A percentile compares a stretch with the other conserved stretches of the same genome.
phyloP scores from a whole-genome alignment of 2,329 filamentous ascomycete species.

The Calonectria leucothoes region DNA sequence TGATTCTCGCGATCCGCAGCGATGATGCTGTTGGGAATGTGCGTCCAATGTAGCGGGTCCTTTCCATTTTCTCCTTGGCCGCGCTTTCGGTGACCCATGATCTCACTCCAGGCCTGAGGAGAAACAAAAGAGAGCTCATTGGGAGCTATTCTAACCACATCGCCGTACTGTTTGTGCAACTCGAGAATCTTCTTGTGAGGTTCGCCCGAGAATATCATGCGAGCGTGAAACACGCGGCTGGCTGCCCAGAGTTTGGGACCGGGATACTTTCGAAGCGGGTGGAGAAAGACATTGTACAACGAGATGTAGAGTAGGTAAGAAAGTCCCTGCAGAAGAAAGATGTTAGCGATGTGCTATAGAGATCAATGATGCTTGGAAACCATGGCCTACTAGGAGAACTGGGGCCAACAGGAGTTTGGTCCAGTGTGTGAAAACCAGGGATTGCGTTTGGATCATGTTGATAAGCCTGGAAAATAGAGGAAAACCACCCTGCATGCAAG shows the following conservation, averaged over 20 bases:
- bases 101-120: conserved; percentile 21
- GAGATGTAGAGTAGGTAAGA: neutral
- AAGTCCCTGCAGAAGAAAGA: neutral
- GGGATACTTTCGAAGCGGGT: neutral
- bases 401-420: neutral
- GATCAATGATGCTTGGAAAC: neutral
- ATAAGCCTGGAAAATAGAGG: neutral
- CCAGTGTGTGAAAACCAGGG: neutral
- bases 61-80: conserved; percentile 5
- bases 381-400: neutral
- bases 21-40: conserved; percentile 4
- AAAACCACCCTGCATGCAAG: neutral
- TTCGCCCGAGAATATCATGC: neutral
- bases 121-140: conserved; percentile 47
- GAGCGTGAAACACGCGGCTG: neutral
- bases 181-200: neutral
- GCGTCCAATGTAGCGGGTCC: neutral
- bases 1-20: conserved; percentile 23
- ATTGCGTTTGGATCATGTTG: neutral
- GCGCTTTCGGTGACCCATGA: conserved; percentile 8
- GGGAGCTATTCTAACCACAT: conserved; percentile 54
- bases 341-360: neutral
- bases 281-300: neutral
- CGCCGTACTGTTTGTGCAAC: conserved; percentile 40
- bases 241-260: neutral